These are phyloP conservation scores for Leccinum pellstonianum DNA, from an alignment of 768 basidiomycete species.

Conservation along the genomic window DNA sequence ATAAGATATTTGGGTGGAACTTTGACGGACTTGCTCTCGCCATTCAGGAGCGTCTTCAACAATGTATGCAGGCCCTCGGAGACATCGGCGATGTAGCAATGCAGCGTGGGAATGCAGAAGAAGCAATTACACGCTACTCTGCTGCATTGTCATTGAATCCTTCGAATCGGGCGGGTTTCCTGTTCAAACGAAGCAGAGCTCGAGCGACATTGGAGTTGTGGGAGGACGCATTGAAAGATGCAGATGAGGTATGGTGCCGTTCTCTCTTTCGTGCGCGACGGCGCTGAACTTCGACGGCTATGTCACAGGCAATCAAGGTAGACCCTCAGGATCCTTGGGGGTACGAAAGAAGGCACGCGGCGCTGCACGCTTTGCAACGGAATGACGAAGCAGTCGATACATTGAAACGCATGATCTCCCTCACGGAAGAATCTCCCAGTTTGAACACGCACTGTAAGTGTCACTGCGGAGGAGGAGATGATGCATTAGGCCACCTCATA, in stretches of 20 bases:
- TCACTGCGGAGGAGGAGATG: conserved; percentile 7
- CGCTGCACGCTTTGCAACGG: not conserved
- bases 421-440: not conserved
- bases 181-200: conserved; percentile 11
- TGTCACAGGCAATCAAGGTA: not conserved
- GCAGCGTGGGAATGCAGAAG: not conserved
- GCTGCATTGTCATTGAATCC: conserved; percentile 1
- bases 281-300: not conserved
- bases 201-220: not conserved
- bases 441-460: not conserved
- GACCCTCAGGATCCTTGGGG: not conserved
- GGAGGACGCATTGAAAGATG: conserved; percentile 13
- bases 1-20: conserved; percentile 16
- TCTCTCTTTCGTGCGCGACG: not conserved
- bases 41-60: not conserved
- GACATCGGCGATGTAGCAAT: not conserved
- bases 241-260: conserved; percentile 2
- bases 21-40: conserved; percentile 6
- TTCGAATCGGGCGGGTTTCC: not conserved
- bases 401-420: conserved; percentile 2
- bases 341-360: conserved; percentile 6
- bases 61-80: not conserved
- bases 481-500: conserved; percentile 13
- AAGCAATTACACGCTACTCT: conserved; percentile 9
- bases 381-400: not conserved